phyloP scores from a whole-genome alignment of 108 stramenopile genomes.

The Discostella pseudostelligera region DNA sequence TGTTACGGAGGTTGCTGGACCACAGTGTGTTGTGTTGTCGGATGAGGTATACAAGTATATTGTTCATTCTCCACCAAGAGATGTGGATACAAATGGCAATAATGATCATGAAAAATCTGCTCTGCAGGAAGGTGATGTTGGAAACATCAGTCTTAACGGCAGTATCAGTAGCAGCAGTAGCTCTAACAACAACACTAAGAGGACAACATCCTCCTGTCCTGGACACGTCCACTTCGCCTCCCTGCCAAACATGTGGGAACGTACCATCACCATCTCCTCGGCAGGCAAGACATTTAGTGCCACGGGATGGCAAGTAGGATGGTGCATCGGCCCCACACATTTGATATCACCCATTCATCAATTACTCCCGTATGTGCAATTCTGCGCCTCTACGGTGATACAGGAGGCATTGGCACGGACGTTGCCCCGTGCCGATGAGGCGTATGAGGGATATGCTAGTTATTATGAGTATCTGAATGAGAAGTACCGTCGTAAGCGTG shows the following conservation, averaged over 20 bases:
- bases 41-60: slow-evolving; percentile 99
- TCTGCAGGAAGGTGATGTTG: neutral
- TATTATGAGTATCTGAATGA: slow-evolving; percentile 79
- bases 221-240: slow-evolving; percentile 89
- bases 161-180: neutral
- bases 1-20: slow-evolving; percentile 64
- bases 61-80: slow-evolving; percentile 78
- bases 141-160: neutral
- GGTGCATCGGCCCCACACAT: slow-evolving; percentile 88
- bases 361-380: slow-evolving; percentile 92
- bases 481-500: slow-evolving; percentile 86
- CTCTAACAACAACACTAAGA: slow-evolving; percentile 3
- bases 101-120: neutral
- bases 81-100: neutral
- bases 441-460: slow-evolving; percentile 73
- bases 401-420: slow-evolving; percentile 89
- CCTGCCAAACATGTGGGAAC: slow-evolving; percentile 88
- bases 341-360: slow-evolving; percentile 77
- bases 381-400: slow-evolving; percentile 92
- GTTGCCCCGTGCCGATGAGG: slow-evolving; percentile 79
- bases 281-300: slow-evolving; percentile 98
- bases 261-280: slow-evolving; percentile 94
- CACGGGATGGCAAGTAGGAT: slow-evolving; percentile 99
- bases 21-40: slow-evolving; percentile 76
- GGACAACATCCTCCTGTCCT: slow-evolving; percentile 40